These are phyloP conservation scores for Boletus sensibilis DNA, from an alignment of 768 basidiomycete species.

Conservation along the genomic window DNA sequence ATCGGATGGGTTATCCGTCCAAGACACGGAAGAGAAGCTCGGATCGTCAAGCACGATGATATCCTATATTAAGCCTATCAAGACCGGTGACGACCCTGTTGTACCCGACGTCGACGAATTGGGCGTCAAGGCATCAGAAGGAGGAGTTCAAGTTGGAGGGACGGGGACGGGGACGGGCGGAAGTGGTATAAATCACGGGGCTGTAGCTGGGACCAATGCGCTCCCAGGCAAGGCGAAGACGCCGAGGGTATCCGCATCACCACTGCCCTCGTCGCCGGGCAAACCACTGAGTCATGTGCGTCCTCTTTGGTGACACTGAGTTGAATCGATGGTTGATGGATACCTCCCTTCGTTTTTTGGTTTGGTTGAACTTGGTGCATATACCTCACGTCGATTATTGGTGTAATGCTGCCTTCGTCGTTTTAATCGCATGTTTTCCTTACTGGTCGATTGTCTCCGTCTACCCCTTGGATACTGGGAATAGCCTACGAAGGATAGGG, in stretches of 20 bases:
- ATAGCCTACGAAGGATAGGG: slow-evolving; percentile 75
- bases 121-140: slow-evolving; percentile 42
- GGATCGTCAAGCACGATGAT: slow-evolving; percentile 80
- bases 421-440: slow-evolving; percentile 29
- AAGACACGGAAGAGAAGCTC: slow-evolving; percentile 40
- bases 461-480: slow-evolving; percentile 8
- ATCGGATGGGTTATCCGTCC: slow-evolving; percentile 19
- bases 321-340: slow-evolving; percentile 46
- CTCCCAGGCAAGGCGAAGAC: slow-evolving; percentile 19
- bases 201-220: slow-evolving; percentile 15
- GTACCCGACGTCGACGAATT: slow-evolving; percentile 38
- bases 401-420: slow-evolving; percentile 29
- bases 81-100: slow-evolving; percentile 45
- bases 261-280: slow-evolving; percentile 47
- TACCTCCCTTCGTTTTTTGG: slow-evolving; percentile 13
- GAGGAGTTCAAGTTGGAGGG: slow-evolving; percentile 40
- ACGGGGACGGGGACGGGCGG: slow-evolving; percentile 2
- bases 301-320: slow-evolving; percentile 65
- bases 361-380: slow-evolving; percentile 20
- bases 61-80: slow-evolving; percentile 53
- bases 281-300: slow-evolving; percentile 85
- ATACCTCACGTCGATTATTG: slow-evolving; percentile 32
- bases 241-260: slow-evolving; percentile 20
- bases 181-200: slow-evolving; percentile 18
- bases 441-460: slow-evolving; percentile 9